These are phyloP conservation scores for Picocystis salinarum DNA, from an alignment of 139 green algal genomes.

Conservation along the genomic window DNA sequence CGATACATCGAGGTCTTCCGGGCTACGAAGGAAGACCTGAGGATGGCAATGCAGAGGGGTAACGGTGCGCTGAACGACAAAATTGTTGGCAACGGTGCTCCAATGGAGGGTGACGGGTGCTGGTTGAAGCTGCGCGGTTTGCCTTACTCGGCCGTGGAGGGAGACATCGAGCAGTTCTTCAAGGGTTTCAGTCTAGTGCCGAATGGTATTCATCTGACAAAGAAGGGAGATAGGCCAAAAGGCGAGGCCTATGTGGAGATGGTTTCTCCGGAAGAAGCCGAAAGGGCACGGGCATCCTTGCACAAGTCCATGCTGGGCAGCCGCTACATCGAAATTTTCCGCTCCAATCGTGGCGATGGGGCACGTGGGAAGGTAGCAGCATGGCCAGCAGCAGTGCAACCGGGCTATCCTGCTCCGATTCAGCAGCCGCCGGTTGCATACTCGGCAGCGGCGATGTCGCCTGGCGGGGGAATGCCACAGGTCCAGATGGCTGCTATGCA, in stretches of 20 bases:
- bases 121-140: constrained; percentile 20
- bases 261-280: constrained; percentile 6
- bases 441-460: too few species aligned
- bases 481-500: too few species aligned
- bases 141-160: constrained; percentile 15
- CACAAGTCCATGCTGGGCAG: constrained; percentile 14
- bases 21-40: constrained; percentile 38
- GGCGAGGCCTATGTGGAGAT: constrained; percentile 31
- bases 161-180: constrained; percentile 21
- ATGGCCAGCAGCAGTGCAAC: too few species aligned
- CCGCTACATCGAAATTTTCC: constrained; percentile 17
- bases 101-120: constrained; percentile 8
- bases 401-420: too few species aligned
- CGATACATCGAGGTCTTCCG: constrained; percentile 65
- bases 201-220: constrained; percentile 17
- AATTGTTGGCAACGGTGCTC: constrained; percentile 4
- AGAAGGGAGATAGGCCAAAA: constrained; percentile 11
- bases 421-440: too few species aligned
- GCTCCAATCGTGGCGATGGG: neutral
- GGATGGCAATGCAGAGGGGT: constrained; percentile 14
- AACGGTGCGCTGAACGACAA: neutral
- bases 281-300: constrained; percentile 5
- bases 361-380: too few species aligned
- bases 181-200: constrained; percentile 16
- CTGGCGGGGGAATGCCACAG: too few species aligned